A percentile compares a stretch with the other conserved stretches of the same genome.
These are phyloP conservation scores for Ilyonectria mors-panacis DNA, from an alignment of 2,329 filamentous ascomycete genomes.

Conservation along the genomic window DNA sequence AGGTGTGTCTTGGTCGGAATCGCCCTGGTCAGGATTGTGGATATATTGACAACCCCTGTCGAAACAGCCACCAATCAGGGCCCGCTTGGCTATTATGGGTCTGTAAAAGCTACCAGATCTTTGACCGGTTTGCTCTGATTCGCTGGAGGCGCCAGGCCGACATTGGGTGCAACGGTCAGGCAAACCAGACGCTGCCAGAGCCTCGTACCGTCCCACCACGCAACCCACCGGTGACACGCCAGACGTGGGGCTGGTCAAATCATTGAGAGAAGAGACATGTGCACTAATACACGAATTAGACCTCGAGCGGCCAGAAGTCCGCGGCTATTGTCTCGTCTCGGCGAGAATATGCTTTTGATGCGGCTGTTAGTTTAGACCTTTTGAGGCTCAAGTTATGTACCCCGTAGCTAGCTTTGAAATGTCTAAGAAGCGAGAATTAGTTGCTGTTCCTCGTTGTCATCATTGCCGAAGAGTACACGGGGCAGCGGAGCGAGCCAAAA, in stretches of 20 bases:
- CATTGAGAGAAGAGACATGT: conserved; percentile 9
- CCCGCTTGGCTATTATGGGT: neutral
- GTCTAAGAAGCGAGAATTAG: neutral
- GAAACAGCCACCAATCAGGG: neutral
- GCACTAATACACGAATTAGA: neutral
- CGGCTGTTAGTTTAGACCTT: neutral
- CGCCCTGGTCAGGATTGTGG: conserved; percentile 9
- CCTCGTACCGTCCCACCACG: neutral
- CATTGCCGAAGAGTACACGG: neutral
- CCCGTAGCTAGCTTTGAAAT: neutral
- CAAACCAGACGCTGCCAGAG: neutral
- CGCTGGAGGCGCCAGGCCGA: neutral
- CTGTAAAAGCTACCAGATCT: neutral
- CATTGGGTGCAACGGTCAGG: neutral
- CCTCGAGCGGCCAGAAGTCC: neutral
- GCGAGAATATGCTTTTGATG: neutral
- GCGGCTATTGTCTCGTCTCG: neutral
- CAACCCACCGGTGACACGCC: neutral
- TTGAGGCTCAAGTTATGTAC: neutral
- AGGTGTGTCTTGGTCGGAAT: neutral
- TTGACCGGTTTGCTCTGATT: neutral
- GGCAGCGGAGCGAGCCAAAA: neutral
- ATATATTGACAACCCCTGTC: neutral
- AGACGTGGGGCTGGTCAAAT: neutral
- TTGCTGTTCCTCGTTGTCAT: neutral